Evolutionary conservation across 352 stramenopile genomes (phyloP), one percentile per base, ranked within the genome.

Genomic region (Globisporangium middletonii): DNA sequence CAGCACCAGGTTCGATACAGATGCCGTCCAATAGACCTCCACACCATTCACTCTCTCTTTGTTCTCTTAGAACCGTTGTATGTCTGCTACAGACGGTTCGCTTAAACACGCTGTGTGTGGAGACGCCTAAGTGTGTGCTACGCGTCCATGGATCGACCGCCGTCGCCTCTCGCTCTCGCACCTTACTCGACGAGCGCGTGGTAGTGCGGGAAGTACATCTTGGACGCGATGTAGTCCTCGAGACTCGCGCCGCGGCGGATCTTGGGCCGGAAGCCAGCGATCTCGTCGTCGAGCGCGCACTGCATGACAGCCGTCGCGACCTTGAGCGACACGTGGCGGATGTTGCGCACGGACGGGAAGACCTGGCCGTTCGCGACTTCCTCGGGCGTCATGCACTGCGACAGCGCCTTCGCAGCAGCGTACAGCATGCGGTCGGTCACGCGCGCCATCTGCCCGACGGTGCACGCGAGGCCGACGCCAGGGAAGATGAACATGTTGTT

Each of bases 191-290:
- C 86, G 13, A 98, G 67, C 55, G 92, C 79, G 53, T 97, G 89
- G 73, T 98, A 98, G 49, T 88, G 78, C 15, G 94, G 94, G 69
- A 94, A 91, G 72, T 98, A 98, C 92, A 98, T 98, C 75, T 98
- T 98, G 48, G 76, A 92, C 3, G 77, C 75, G 16, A 98, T 87
- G 67, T 89, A 98, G 37, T 77, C 74, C 60, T 97, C 81, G 11
- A 98, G 72, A 58, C 91, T 88, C 8, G 72, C 72, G 44, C 80
- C 68, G 44, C 73, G 77, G 30, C 78, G 78, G 57, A 92, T 88
- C 60, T 82, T 81, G 26, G 73, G 79, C 11, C 83, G 68, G 64
- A 87, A 92, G 9, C 77, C 88, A 18, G 88, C 87, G 13, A 97
- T 75, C 49, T 94, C 88, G 54, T 96, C 89, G 44, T 92, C 78